These are phyloP conservation scores for Trametes coccinea DNA, from an alignment of 768 basidiomycete species.

Conservation along the genomic window DNA sequence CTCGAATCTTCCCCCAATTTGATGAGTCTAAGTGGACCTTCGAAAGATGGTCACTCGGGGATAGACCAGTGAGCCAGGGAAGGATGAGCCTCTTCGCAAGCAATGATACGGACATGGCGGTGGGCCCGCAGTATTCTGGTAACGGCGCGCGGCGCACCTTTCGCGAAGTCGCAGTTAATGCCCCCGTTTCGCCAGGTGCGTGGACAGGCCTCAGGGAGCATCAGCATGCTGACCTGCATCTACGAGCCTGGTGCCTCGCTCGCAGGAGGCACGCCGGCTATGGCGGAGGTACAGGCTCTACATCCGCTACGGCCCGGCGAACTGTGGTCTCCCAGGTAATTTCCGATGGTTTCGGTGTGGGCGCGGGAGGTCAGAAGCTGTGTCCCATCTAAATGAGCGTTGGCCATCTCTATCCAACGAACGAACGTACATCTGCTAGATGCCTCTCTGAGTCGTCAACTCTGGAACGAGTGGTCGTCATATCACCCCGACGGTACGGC, in stretches of 20 bases:
- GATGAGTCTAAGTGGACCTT: not conserved
- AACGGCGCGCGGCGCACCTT: not conserved
- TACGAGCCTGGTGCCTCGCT: not conserved
- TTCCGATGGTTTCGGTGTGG: slow-evolving; percentile 5
- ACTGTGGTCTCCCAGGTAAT: not conserved
- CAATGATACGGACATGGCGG: too few relatives aligned
- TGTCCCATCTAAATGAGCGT: not conserved
- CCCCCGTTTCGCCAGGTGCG: too few relatives aligned
- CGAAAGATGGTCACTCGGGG: too few relatives aligned
- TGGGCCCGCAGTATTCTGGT: not conserved
- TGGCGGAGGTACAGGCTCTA: not conserved
- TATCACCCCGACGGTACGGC: too few relatives aligned
- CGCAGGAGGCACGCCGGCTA: not conserved
- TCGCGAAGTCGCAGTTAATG: too few relatives aligned
- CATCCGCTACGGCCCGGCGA: not conserved
- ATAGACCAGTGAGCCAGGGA: too few relatives aligned
- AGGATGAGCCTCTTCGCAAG: too few relatives aligned
- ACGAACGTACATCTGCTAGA: not conserved
- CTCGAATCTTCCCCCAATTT: slow-evolving; percentile 15
- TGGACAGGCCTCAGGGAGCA: too few relatives aligned
- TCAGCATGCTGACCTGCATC: too few relatives aligned
- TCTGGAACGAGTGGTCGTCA: too few relatives aligned
- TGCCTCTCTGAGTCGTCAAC: too few relatives aligned
- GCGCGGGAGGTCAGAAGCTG: not conserved
- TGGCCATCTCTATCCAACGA: not conserved